Percentiles rank a stretch among this genome's conserved stretches.
These are phyloP conservation scores for Teratosphaeria zuluensis DNA, from an alignment of 2,329 filamentous ascomycete genomes.

Conservation along the genomic window DNA sequence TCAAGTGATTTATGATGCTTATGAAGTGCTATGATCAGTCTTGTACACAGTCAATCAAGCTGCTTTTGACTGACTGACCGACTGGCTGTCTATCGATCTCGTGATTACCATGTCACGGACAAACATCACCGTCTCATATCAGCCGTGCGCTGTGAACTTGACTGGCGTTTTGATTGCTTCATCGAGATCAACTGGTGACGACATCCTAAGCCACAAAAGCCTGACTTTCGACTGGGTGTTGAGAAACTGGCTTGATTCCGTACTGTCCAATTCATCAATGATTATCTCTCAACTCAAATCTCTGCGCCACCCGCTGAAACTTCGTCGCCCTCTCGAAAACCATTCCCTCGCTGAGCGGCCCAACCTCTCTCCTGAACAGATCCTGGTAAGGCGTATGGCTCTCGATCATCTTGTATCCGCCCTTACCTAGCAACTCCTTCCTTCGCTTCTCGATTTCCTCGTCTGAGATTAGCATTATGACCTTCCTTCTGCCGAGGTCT, in stretches of 20 bases:
- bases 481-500: conserved; percentile 40
- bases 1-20: conserved; percentile 18
- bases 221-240: too few relatives aligned
- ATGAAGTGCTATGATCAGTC: conserved; percentile 10
- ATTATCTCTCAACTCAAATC: conserved; percentile 17
- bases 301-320: conserved; percentile 21
- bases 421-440: conserved; percentile 18
- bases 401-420: conserved; percentile 17
- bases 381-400: conserved; percentile 24
- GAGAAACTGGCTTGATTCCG: too few relatives aligned
- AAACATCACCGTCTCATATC: too few relatives aligned
- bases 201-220: too few relatives aligned
- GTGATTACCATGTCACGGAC: too few relatives aligned
- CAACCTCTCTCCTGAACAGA: conserved; percentile 20
- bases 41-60: too few relatives aligned
- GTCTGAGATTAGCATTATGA: conserved; percentile 38
- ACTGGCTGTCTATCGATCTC: too few relatives aligned
- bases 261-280: conserved; percentile 9
- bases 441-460: conserved; percentile 35
- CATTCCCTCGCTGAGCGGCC: conserved; percentile 24
- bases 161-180: too few relatives aligned
- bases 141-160: too few relatives aligned
- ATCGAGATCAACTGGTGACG: too few relatives aligned
- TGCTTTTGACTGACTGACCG: too few relatives aligned
- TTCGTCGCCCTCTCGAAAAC: conserved; percentile 16